phyloP scores from a whole-genome alignment of 192 early-diverging fungal species.

The Backusella mclennaniae region DNA sequence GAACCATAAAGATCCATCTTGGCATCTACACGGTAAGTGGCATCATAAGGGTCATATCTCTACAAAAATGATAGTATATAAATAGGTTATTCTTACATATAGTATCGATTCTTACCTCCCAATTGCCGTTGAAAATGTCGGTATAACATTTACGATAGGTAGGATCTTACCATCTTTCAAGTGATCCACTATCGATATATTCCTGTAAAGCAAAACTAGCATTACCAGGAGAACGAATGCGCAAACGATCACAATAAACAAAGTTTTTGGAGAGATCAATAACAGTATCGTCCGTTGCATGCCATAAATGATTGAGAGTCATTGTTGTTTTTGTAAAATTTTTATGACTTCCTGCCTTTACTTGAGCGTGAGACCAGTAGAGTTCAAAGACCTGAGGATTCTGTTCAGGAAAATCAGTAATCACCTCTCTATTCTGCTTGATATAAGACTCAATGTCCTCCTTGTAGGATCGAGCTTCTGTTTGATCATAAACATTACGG shows the following conservation, averaged over 20 bases:
- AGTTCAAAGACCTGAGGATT: conserved; percentile 30
- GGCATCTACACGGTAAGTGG: conserved; percentile 28
- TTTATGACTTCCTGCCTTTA: conserved; percentile 19
- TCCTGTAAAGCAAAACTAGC: conserved; percentile 23
- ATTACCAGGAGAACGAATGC: conserved; percentile 26
- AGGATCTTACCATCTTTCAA: conserved; percentile 36
- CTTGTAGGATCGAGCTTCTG: conserved; percentile 24
- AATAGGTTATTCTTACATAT: not conserved
- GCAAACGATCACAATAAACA: conserved; percentile 28
- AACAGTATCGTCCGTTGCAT: not conserved
- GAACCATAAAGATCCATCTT: conserved; percentile 23
- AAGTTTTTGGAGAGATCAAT: conserved; percentile 32
- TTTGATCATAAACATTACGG: conserved; percentile 9
- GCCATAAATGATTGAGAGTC: conserved; percentile 30
- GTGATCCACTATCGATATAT: conserved; percentile 28
- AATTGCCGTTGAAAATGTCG: conserved; percentile 25
- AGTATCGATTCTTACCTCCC: conserved; percentile 13
- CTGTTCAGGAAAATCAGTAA: not conserved
- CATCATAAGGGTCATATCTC: conserved; percentile 32
- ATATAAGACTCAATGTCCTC: conserved; percentile 17
- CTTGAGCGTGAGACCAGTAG: conserved; percentile 30
- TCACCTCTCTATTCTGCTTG: not conserved
- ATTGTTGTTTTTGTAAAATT: conserved; percentile 11
- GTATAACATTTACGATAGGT: conserved; percentile 27
- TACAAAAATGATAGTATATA: not conserved